These are phyloP conservation scores for Citrus hindsii DNA, from an alignment of 345 rosid genomes.

Conservation along the genomic window DNA sequence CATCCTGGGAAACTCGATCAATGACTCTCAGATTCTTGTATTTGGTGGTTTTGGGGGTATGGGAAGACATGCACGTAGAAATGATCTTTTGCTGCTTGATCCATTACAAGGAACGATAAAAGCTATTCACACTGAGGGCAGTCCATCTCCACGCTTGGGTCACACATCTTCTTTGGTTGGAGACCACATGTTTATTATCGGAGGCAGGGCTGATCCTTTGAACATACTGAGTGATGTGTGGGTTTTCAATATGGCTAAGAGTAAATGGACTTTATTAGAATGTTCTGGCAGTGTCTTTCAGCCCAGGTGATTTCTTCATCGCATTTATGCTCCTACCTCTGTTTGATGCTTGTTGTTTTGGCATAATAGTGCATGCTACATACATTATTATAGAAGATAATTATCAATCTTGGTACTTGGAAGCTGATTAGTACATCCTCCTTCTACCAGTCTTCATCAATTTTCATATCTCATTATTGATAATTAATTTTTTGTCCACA, in stretches of 20 bases:
- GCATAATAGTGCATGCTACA: neutral
- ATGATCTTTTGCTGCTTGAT: constrained; percentile 60
- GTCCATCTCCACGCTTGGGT: constrained; percentile 79
- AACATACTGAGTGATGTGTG: constrained; percentile 74
- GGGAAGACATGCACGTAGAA: constrained; percentile 88
- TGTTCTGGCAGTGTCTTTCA: constrained; percentile 58
- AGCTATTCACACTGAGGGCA: constrained; percentile 32
- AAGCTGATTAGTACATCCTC: neutral
- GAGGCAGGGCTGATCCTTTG: constrained; percentile 83
- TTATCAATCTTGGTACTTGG: neutral
- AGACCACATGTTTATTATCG: constrained; percentile 62
- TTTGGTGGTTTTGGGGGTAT: constrained; percentile 96
- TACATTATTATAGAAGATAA: neutral
- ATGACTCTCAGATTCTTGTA: constrained; percentile 35
- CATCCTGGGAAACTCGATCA: constrained; percentile 25
- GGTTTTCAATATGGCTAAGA: constrained; percentile 45
- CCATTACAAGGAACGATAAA: constrained; percentile 46
- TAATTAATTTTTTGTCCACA: neutral
- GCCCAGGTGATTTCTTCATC: constrained; percentile 49
- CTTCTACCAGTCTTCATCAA: neutral
- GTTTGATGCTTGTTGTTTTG: neutral
- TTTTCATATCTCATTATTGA: neutral
- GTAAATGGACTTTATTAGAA: constrained; percentile 53
- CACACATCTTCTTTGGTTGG: constrained; percentile 76
- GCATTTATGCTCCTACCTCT: constrained; percentile 2